Conservation (phyloP, 2,329 filamentous ascomycete species). For the Rhinocladiella similis region DNA sequence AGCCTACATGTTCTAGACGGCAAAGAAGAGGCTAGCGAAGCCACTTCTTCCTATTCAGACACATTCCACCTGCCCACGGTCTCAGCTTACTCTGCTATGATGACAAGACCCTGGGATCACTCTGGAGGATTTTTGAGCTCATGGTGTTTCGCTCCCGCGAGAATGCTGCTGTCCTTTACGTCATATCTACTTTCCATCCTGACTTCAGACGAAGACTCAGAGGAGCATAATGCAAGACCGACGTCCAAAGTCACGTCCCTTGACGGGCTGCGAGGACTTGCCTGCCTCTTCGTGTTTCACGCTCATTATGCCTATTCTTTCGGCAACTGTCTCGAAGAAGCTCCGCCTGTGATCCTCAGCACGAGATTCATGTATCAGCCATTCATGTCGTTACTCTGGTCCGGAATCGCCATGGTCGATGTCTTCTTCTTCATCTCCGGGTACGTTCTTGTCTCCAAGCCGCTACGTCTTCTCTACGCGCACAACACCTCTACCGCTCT, state of each 20-base stretch:
- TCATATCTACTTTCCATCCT: neutral
- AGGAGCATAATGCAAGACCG: neutral
- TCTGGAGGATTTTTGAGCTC: neutral
- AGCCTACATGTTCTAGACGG: no score
- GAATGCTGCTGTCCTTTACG: neutral
- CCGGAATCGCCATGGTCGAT: constrained; percentile 34
- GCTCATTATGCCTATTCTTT: constrained; percentile 16
- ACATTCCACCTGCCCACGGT: no score
- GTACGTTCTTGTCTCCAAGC: constrained; percentile 47
- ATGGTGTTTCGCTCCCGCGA: neutral
- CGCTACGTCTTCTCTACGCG: constrained; percentile 38
- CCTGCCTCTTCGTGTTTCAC: constrained; percentile 31
- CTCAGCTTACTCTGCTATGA: no score
- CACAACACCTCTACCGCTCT: constrained; percentile 40
- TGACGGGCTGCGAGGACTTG: constrained; percentile 45
- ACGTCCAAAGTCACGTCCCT: constrained; percentile 23
- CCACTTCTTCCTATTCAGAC: no score
- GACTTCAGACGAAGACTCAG: neutral
- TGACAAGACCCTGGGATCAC: neutral
- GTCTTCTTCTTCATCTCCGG: constrained; percentile 51
- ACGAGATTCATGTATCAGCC: constrained; percentile 9
- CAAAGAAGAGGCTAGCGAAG: no score
- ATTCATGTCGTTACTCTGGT: constrained; percentile 18
- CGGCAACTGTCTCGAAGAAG: constrained; percentile 12
- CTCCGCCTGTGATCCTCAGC: neutral